These are phyloP conservation scores for Arabidopsis lyrata DNA, from an alignment of 441 rosid species.

Conservation along the genomic window DNA sequence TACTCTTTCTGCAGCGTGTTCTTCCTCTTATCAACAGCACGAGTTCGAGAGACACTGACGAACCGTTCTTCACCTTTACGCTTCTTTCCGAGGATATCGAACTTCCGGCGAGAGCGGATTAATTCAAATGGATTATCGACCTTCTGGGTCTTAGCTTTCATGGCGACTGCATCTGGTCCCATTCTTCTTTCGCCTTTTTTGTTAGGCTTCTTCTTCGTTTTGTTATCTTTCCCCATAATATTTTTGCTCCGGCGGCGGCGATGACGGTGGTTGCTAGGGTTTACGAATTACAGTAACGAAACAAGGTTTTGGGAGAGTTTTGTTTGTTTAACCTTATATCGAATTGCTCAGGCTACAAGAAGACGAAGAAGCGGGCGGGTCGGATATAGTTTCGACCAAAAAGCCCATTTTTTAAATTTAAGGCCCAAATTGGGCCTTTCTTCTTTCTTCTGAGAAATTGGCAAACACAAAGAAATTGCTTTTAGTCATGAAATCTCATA, in stretches of 20 bases:
- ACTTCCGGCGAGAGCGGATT: constrained; percentile 88
- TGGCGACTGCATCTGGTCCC: constrained; percentile 66
- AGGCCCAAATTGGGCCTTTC: neutral
- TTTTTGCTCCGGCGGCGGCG: neutral
- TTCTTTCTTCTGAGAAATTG: neutral
- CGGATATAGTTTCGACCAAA: neutral
- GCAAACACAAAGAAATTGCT: too few species aligned
- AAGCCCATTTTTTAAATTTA: neutral
- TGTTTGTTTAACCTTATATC: neutral
- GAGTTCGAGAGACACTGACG: constrained; percentile 69
- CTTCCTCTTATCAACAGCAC: constrained; percentile 78
- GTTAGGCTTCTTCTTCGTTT: constrained; percentile 44
- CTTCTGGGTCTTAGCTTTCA: constrained; percentile 61
- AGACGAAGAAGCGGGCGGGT: constrained; percentile 3
- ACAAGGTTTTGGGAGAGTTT: constrained; percentile 44
- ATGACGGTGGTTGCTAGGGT: constrained; percentile 31
- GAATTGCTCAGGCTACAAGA: neutral
- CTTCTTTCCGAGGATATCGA: constrained; percentile 86
- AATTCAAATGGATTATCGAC: constrained; percentile 74
- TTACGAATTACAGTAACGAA: constrained; percentile 18
- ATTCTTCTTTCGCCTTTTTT: constrained; percentile 50
- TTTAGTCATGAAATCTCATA: too few species aligned
- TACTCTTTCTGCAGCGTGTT: constrained; percentile 87
- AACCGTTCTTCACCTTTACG: constrained; percentile 88
- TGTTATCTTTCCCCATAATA: constrained; percentile 59